phyloP scores from a whole-genome alignment of 2,329 filamentous ascomycete genomes.

The Fusarium annulatum region DNA sequence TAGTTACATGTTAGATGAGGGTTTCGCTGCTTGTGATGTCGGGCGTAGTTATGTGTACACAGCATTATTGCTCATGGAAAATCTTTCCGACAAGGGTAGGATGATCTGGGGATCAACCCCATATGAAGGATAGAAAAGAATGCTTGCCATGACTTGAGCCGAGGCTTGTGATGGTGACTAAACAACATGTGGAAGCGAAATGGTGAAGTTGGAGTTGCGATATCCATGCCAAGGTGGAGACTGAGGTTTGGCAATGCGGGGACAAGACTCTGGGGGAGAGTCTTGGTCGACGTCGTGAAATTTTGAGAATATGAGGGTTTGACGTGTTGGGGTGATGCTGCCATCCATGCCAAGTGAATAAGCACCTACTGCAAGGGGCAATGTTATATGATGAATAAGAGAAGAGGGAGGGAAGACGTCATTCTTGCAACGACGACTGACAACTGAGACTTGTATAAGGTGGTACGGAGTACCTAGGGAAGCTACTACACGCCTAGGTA shows the following conservation, averaged over 20 bases:
- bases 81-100: background rate
- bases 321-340: background rate
- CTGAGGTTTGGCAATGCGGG: constrained; percentile 26
- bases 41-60: background rate
- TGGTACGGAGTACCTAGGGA: too few species aligned
- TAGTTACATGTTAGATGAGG: constrained; percentile 16
- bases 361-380: constrained; percentile 20
- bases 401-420: background rate
- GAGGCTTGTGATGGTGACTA: constrained; percentile 16
- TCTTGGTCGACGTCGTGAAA: constrained; percentile 32
- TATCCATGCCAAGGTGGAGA: constrained; percentile 17
- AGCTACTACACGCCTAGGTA: background rate
- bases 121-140: background rate
- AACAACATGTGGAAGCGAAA: constrained; percentile 22
- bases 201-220: constrained; percentile 1
- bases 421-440: background rate
- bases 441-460: background rate
- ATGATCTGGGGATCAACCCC: background rate
- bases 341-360: background rate
- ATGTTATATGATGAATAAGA: background rate
- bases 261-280: constrained; percentile 6
- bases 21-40: background rate
- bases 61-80: background rate
- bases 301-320: background rate
- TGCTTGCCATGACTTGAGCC: constrained; percentile 5